A percentile compares a stretch with the other conserved stretches of the same genome.
Conservation (phyloP, 108 stramenopile species). For the Cyclotella kingstonii region DNA sequence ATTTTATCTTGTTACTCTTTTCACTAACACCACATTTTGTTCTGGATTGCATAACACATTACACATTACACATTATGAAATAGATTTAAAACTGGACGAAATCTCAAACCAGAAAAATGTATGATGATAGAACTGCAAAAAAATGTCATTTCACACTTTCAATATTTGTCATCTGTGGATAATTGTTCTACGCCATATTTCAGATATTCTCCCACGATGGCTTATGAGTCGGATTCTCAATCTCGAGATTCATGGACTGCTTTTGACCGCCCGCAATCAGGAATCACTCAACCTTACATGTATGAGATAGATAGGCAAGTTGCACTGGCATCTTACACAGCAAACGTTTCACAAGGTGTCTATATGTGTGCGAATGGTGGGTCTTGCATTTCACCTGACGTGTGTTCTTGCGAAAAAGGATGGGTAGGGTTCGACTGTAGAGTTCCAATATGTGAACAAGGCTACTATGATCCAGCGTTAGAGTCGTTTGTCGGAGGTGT, state of each 20-base stretch:
- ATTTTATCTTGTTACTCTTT: not conserved
- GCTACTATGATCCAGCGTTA: constrained; percentile 70
- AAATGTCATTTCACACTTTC: constrained; percentile 52
- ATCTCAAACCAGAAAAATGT: constrained; percentile 41
- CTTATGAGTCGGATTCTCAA: constrained; percentile 53
- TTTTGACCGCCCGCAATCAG: constrained; percentile 17
- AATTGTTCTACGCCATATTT: constrained; percentile 38
- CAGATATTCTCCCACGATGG: constrained; percentile 51
- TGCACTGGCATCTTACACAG: constrained; percentile 46
- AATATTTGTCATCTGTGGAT: constrained; percentile 52
- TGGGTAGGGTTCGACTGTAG: constrained; percentile 91
- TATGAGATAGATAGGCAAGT: constrained; percentile 70
- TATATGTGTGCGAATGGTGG: constrained; percentile 89
- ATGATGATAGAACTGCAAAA: constrained; percentile 62
- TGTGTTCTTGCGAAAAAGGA: constrained; percentile 72
- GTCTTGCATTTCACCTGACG: constrained; percentile 65
- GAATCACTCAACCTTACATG: constrained; percentile 56
- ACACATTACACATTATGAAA: not conserved
- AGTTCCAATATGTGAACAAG: constrained; percentile 78
- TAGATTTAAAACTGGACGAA: constrained; percentile 47
- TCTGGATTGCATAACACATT: not conserved
- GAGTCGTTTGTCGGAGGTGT: constrained; percentile 55
- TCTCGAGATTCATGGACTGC: constrained; percentile 50
- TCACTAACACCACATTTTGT: not conserved
- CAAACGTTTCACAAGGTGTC: constrained; percentile 62